These are phyloP conservation scores for Naganishia kalamii DNA, from an alignment of 768 basidiomycete species.

Conservation along the genomic window DNA sequence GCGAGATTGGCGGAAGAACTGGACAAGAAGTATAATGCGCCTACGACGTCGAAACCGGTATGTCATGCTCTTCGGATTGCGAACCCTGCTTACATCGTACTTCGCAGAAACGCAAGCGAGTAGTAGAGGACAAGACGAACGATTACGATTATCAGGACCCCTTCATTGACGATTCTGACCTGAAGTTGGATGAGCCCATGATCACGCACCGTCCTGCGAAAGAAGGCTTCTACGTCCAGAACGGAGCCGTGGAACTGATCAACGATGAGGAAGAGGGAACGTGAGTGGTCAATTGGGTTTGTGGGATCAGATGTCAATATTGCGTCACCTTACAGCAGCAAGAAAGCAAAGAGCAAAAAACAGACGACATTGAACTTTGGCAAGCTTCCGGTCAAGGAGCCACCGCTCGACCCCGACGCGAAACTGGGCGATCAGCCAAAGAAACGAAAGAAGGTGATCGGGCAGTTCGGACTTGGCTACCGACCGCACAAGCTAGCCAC, in stretches of 20 bases:
- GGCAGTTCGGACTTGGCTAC: conserved; percentile 17
- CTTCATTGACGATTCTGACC: conserved; percentile 96
- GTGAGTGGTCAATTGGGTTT: neutral
- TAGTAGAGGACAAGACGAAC: conserved; percentile 52
- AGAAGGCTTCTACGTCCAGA: conserved; percentile 72
- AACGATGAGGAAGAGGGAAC: conserved; percentile 52
- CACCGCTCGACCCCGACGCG: neutral
- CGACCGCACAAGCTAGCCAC: neutral
- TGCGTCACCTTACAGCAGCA: neutral
- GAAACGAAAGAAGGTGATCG: conserved; percentile 12
- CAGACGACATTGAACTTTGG: neutral
- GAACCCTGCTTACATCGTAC: neutral
- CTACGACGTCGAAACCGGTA: conserved; percentile 12
- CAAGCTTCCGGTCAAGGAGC: neutral
- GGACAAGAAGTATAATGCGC: conserved; percentile 18
- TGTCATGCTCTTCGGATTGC: neutral
- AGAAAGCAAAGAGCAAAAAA: conserved; percentile 7
- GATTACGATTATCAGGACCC: conserved; percentile 89
- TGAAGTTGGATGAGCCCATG: conserved; percentile 81
- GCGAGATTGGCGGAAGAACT: conserved; percentile 15
- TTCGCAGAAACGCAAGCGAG: conserved; percentile 17
- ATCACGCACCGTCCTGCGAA: conserved; percentile 87
- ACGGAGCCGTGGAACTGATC: conserved; percentile 76
- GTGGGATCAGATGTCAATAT: neutral
- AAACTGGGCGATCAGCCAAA: neutral